Evolutionary conservation across 2,329 filamentous ascomycete species (phyloP).

Genomic region (Monilinia aucupariae): DNA sequence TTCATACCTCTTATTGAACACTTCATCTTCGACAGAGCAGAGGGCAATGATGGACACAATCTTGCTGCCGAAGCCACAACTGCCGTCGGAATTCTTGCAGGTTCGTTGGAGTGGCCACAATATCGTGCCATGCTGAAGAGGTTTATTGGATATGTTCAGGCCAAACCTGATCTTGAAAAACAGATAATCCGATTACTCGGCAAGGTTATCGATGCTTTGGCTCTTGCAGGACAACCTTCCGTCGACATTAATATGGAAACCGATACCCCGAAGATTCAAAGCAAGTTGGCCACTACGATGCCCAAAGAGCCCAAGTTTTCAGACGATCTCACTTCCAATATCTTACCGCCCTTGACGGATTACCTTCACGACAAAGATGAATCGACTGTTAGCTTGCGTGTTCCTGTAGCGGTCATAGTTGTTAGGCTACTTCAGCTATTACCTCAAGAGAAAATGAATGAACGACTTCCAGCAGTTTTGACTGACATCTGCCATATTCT

Average conservation of each 20-base stretch:
- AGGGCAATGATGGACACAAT: constrained; percentile 72
- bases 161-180: constrained; percentile 78
- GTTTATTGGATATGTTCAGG: constrained; percentile 76
- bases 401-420: constrained; percentile 82
- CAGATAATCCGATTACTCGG: constrained; percentile 77
- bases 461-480: constrained; percentile 73
- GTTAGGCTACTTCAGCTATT: constrained; percentile 82
- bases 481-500: constrained; percentile 92
- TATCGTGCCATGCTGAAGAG: constrained; percentile 79
- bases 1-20: constrained; percentile 91
- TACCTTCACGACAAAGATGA: constrained; percentile 95
- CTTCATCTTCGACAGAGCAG: constrained; percentile 79
- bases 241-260: constrained; percentile 32
- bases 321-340: constrained; percentile 65
- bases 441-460: constrained; percentile 64
- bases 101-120: constrained; percentile 81
- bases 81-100: constrained; percentile 68
- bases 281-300: constrained; percentile 56
- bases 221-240: constrained; percentile 43
- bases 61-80: constrained; percentile 80
- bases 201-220: constrained; percentile 72
- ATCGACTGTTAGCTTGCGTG: constrained; percentile 83
- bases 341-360: constrained; percentile 72
- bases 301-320: constrained; percentile 63
- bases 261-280: constrained; percentile 36